Evolutionary conservation across 176 grass and related monocot genomes (phyloP).

Genomic region (Thinopyrum elongatum): DNA sequence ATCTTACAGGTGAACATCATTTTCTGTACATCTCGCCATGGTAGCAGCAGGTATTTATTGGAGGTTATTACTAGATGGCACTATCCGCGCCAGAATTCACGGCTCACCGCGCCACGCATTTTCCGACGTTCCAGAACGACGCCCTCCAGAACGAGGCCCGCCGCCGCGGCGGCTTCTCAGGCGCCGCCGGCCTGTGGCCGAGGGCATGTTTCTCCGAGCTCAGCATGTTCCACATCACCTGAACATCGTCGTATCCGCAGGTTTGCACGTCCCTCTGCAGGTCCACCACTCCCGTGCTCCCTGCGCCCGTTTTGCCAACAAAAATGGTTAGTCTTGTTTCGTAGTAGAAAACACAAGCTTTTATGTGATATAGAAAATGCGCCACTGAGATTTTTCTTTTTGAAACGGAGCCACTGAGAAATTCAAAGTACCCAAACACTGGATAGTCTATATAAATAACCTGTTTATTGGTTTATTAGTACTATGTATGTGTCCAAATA

Average conservation of each 20-base stretch:
- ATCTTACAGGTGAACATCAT: neutral
- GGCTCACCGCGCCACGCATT: neutral
- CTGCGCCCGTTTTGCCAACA: constrained; percentile 20
- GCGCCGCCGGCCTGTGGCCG: neutral
- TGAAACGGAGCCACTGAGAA: no score
- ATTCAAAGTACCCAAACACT: neutral
- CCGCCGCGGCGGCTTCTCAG: constrained; percentile 26
- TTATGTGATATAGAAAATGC: neutral
- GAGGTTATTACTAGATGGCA: neutral
- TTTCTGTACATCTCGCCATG: neutral
- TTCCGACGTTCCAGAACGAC: constrained; percentile 28
- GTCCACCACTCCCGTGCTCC: constrained; percentile 54
- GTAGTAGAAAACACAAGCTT: neutral
- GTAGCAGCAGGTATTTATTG: neutral
- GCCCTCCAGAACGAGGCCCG: constrained; percentile 25
- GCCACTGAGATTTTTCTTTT: no score
- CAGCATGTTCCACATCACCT: constrained; percentile 93
- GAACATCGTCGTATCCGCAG: constrained; percentile 79
- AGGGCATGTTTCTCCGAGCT: constrained; percentile 43
- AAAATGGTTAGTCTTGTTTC: neutral
- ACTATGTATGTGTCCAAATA: constrained; percentile 7
- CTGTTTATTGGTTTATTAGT: neutral
- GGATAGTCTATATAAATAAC: neutral
- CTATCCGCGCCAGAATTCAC: neutral
- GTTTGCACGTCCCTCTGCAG: constrained; percentile 77